Evolutionary conservation across 1,284 basidiomycete species (phyloP).

Genomic region (Apiotrichum porosum): DNA sequence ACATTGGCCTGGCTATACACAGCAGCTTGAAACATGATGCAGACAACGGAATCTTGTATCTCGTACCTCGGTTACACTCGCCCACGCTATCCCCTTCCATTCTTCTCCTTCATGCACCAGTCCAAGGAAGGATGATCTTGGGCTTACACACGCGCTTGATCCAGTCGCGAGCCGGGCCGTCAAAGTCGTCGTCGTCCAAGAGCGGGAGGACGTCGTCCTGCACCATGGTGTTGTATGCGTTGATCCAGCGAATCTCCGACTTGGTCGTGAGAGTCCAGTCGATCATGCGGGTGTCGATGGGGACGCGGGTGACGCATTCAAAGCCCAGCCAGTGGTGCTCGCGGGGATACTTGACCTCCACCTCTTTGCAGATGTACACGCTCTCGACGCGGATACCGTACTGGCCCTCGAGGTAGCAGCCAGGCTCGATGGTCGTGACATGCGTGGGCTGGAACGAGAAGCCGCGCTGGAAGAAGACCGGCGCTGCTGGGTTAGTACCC

Average conservation of each 20-base stretch:
- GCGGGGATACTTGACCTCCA: slow-evolving; percentile 61
- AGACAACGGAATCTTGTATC: no score
- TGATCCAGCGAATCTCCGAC: slow-evolving; percentile 85
- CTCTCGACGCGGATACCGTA: slow-evolving; percentile 91
- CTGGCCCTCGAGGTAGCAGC: slow-evolving; percentile 65
- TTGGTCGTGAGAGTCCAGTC: slow-evolving; percentile 75
- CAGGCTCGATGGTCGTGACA: slow-evolving; percentile 69
- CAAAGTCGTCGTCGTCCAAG: slow-evolving; percentile 49
- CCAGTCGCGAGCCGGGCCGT: slow-evolving; percentile 43
- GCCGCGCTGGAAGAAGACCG: slow-evolving; percentile 26
- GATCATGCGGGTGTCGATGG: slow-evolving; percentile 88
- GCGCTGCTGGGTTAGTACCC: no score
- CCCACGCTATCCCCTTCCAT: no score
- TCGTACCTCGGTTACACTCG: no score
- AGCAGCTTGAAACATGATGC: no score
- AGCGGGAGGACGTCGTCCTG: slow-evolving; percentile 65
- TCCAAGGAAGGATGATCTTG: slow-evolving; percentile 43
- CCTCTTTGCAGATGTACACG: slow-evolving; percentile 64
- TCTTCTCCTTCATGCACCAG: no score
- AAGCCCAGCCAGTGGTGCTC: slow-evolving; percentile 76
- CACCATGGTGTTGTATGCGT: slow-evolving; percentile 81
- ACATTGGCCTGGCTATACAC: no score
- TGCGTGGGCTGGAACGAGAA: slow-evolving; percentile 72
- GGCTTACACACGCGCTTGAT: slow-evolving; percentile 42
- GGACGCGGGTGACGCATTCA: slow-evolving; percentile 82